phyloP scores from a whole-genome alignment of 2,329 filamentous ascomycete species.

The Diaporthe longicolla region DNA sequence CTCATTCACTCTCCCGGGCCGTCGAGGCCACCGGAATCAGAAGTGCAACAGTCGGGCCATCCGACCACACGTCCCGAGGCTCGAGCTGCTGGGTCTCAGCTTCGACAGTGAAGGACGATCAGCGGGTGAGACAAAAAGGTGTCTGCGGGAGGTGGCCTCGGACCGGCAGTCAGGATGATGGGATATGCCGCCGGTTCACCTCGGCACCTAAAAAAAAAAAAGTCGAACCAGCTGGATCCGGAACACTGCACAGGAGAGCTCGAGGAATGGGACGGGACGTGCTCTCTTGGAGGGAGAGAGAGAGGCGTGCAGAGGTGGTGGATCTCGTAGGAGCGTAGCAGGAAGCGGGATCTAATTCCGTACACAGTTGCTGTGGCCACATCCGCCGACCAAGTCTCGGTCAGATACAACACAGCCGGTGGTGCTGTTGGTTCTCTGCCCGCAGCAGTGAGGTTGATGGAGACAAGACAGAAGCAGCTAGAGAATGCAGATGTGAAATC shows the following conservation, averaged over 20 bases:
- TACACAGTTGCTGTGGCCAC: conserved; percentile 21
- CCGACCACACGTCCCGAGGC: conserved; percentile 16
- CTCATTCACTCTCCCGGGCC: conserved; percentile 17
- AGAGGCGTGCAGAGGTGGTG: background rate
- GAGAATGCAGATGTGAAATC: conserved; percentile 26
- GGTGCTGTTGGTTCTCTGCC: conserved; percentile 2
- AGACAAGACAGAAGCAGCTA: conserved; percentile 15
- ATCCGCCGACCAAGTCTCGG: conserved; percentile 31
- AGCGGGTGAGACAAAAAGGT: conserved; percentile 29
- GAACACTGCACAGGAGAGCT: background rate
- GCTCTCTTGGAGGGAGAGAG: background rate
- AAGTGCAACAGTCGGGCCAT: conserved; percentile 33
- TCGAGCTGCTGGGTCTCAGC: conserved; percentile 33
- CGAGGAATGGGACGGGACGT: conserved; percentile 16
- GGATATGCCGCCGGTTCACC: conserved; percentile 8
- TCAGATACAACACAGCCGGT: background rate
- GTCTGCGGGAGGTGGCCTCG: conserved; percentile 31
- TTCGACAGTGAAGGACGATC: conserved; percentile 18
- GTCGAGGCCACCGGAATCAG: conserved; percentile 36
- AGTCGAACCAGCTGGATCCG: conserved; percentile 22
- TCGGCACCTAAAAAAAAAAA: background rate
- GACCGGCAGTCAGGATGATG: conserved; percentile 5
- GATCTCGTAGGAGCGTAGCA: conserved; percentile 39
- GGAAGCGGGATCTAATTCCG: conserved; percentile 39
- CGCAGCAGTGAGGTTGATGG: background rate